Evolutionary conservation across 2,329 filamentous ascomycete species (phyloP).

Genomic region (Scolecobasidium constrictum): DNA sequence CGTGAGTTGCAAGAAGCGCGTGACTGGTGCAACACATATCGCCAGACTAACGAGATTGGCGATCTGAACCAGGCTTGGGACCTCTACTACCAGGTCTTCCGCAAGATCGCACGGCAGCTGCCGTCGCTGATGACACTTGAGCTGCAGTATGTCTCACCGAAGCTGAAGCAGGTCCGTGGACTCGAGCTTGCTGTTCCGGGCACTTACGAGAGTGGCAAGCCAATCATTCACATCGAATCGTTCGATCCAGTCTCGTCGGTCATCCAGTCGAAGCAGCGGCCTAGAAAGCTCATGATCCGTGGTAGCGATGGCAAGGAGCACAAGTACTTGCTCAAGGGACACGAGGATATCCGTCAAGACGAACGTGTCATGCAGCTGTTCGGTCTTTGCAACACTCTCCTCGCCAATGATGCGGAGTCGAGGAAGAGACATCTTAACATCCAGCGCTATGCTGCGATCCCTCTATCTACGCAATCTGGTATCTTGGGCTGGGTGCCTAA

Average conservation of each 20-base stretch:
- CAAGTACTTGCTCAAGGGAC: conserved; percentile 90
- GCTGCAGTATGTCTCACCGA: conserved; percentile 92
- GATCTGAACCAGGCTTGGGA: conserved; percentile 99
- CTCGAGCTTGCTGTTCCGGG: conserved; percentile 93
- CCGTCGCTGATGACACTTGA: conserved; percentile 89
- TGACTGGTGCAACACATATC: conserved; percentile 92
- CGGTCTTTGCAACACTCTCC: conserved; percentile 89
- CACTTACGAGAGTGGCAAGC: conserved; percentile 72
- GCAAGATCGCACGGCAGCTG: conserved; percentile 84
- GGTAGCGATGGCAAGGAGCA: conserved; percentile 85
- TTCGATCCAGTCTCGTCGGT: conserved; percentile 87
- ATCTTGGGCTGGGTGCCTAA: conserved; percentile 94
- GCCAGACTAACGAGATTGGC: conserved; percentile 75
- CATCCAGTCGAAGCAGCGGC: conserved; percentile 94
- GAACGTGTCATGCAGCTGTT: conserved; percentile 99
- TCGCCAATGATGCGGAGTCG: conserved; percentile 87
- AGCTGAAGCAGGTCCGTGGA: conserved; percentile 73
- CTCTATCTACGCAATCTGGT: conserved; percentile 90
- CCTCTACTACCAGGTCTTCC: conserved; percentile 96
- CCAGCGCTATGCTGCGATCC: conserved; percentile 92
- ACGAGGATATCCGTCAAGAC: conserved; percentile 97
- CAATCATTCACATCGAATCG: conserved; percentile 73
- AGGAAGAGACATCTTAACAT: conserved; percentile 97
- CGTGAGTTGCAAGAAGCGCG: conserved; percentile 89
- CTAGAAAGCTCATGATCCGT: conserved; percentile 75